Base-by-base conservation (phyloP, 2,329 filamentous ascomycete species). In the Iodosphaeria phyllophila region DNA sequence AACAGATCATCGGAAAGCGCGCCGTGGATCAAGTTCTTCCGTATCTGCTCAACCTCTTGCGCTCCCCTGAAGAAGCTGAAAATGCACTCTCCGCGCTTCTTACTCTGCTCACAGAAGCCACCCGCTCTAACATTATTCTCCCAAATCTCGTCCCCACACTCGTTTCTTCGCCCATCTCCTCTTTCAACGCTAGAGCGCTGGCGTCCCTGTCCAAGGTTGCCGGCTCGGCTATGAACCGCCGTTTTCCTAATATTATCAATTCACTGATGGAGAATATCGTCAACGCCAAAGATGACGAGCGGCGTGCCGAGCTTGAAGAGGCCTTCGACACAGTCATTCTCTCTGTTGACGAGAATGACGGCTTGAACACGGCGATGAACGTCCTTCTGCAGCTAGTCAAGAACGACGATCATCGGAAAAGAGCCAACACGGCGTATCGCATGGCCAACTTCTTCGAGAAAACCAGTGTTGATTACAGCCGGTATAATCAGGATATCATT, bases 1-100 rank as follows among this genome's bases (percentile, higher is more conserved):
- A 98, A 50, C 78, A 86, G 20, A 79, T 92, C 25, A 60, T 95
- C 33, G 89, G 89, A 56, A 95, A 93, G 61, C 77, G 71, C 41
- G 84, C 83, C 27, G 78, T 98, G 25, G 86, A 98, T 42, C 83
- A 95, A 46, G 89, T 98, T 13, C 61, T 98, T 33, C 91, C 91
- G 27, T 76, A 83, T 53, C 70, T 98, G 16, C 73, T 98, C 42
- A 86, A 70, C 43, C 65, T 95, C n/a, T 58, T 98, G 30, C 74
- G 84, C 28, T 76, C 74, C 23, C 79, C 92, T 29, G 70, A 76
- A 8, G 72, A 91, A 34, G 89, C 89, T 17, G 77, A 92, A 37
- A 91, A 93, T 47, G 89, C 89, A 7, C 60, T 98, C 12, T 78
- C 83, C 25, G 91, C 89, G 20, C 71, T 98, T 21, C 66, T 98